Conservation (phyloP, 345 rosid species). For the Acer campestre region DNA sequence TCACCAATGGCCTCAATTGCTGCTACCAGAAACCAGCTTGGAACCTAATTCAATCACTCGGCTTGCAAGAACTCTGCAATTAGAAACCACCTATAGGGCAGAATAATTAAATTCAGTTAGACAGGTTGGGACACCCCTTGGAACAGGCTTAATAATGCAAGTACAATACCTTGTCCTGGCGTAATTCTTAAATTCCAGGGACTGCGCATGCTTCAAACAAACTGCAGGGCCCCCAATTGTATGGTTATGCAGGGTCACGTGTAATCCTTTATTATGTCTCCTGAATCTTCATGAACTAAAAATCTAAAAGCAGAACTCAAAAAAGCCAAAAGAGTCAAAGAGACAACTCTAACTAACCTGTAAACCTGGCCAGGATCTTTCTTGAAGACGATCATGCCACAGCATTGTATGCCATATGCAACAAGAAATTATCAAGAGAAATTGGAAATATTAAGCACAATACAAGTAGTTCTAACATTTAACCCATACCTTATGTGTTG, state of each 20-base stretch:
- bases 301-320: not conserved
- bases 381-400: conserved; percentile 96
- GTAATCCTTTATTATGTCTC: not conserved
- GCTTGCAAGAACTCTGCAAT: conserved; percentile 74
- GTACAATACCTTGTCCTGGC: conserved; percentile 68
- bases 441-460: not conserved
- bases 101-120: conserved; percentile 1
- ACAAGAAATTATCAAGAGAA: not conserved
- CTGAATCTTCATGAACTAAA: not conserved
- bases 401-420: not conserved
- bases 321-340: not conserved
- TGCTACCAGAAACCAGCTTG: conserved; percentile 86
- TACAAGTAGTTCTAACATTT: not conserved
- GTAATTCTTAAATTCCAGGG: conserved; percentile 68
- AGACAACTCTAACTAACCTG: conserved; percentile 52
- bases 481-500: conserved; percentile 78
- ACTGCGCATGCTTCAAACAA: conserved; percentile 82
- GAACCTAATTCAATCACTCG: conserved; percentile 73
- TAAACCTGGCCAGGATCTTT: conserved; percentile 80
- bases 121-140: not conserved
- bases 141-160: not conserved
- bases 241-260: conserved; percentile 87
- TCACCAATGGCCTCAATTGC: conserved; percentile 80
- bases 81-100: conserved; percentile 65
- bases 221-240: conserved; percentile 91